Percentiles rank a stretch among this genome's conserved stretches.
These are phyloP conservation scores for Collybia nuda DNA, from an alignment of 768 basidiomycete species.

Conservation along the genomic window DNA sequence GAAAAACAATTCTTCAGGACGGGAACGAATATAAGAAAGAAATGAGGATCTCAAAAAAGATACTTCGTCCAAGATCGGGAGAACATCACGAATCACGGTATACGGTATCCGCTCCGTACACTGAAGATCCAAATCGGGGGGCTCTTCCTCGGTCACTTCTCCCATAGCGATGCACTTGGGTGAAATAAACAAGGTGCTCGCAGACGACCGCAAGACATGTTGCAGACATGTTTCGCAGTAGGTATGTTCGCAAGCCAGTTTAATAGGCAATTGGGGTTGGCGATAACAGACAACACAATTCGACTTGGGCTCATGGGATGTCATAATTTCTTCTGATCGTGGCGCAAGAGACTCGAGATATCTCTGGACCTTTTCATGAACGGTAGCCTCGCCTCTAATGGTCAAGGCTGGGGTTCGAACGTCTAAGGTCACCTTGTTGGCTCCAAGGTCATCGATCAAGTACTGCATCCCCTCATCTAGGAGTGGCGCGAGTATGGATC, in stretches of 20 bases:
- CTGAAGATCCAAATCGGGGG: background rate
- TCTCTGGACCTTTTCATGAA: conserved; percentile 24
- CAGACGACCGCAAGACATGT: conserved; percentile 34
- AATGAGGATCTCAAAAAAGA: conserved; percentile 42
- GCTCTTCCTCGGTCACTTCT: conserved; percentile 5
- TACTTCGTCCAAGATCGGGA: conserved; percentile 36
- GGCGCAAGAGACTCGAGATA: conserved; percentile 19
- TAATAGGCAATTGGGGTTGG: conserved; percentile 28
- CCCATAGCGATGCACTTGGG: conserved; percentile 37
- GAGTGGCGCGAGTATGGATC: conserved; percentile 31
- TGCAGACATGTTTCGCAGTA: conserved; percentile 54
- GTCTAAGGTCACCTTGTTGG: conserved; percentile 44
- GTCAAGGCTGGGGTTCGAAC: conserved; percentile 37
- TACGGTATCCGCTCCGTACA: conserved; percentile 34
- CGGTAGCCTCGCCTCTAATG: conserved; percentile 37
- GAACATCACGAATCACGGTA: conserved; percentile 33
- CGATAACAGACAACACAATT: conserved; percentile 43
- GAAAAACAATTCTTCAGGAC: conserved; percentile 43
- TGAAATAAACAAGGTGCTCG: conserved; percentile 24
- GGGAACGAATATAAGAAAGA: conserved; percentile 38
- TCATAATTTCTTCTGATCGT: conserved; percentile 4
- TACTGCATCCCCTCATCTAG: conserved; percentile 35
- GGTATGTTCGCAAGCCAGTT: conserved; percentile 46
- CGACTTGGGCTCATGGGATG: background rate
- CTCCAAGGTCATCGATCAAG: conserved; percentile 38